Evolutionary conservation across 2,329 filamentous ascomycete genomes (phyloP).

Genomic region (Botrytis medusae): DNA sequence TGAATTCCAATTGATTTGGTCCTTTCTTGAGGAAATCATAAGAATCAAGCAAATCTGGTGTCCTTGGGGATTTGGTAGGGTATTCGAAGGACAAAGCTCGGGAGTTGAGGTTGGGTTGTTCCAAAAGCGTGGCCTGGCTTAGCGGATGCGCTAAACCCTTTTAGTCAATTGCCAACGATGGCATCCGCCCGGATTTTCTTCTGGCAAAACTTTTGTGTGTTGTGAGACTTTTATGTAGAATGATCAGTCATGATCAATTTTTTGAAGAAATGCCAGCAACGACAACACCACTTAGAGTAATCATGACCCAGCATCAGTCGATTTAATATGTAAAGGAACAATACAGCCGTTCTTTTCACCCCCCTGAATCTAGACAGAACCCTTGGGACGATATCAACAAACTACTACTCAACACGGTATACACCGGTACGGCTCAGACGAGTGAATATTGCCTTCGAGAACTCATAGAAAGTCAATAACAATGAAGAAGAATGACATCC

Average conservation of each 20-base stretch:
- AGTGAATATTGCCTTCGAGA: neutral
- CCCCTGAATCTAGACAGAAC: constrained; percentile 20
- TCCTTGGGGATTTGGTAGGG: constrained; percentile 10
- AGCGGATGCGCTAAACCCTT: constrained; percentile 19
- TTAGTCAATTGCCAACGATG: constrained; percentile 19
- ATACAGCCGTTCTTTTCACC: neutral
- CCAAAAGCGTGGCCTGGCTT: constrained; percentile 19
- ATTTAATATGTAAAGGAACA: neutral
- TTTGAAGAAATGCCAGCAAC: neutral
- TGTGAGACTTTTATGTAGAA: constrained; percentile 1
- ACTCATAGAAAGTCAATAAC: neutral
- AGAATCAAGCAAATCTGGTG: neutral
- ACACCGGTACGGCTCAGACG: neutral
- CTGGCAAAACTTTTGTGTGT: constrained; percentile 16
- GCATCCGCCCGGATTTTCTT: constrained; percentile 18
- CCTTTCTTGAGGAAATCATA: neutral
- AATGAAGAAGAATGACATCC: constrained; percentile 12
- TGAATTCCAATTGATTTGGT: neutral
- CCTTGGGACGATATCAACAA: neutral
- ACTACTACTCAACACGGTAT: neutral
- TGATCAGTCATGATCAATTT: neutral
- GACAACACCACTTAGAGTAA: neutral
- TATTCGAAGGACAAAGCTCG: constrained; percentile 12
- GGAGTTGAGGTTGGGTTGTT: constrained; percentile 15
- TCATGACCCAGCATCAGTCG: too few species aligned